Conservation (phyloP, 2,329 filamentous ascomycete genomes). For the Fusarium chaquense region DNA sequence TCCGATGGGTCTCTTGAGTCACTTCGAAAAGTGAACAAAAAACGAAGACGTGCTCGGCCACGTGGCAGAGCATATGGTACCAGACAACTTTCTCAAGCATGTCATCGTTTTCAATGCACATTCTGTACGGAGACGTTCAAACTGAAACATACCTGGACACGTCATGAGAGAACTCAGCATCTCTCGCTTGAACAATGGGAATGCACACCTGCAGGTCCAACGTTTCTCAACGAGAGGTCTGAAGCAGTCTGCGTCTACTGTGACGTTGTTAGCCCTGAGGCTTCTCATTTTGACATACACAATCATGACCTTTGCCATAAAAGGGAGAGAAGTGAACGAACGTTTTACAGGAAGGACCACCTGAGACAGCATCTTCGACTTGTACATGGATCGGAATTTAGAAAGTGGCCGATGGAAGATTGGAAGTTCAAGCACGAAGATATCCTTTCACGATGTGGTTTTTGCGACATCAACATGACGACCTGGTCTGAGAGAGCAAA, state of each 20-base stretch:
- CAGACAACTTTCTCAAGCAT: not conserved
- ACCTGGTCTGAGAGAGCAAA: constrained; percentile 55
- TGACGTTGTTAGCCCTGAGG: constrained; percentile 48
- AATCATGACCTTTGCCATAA: constrained; percentile 61
- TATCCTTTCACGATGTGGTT: constrained; percentile 57
- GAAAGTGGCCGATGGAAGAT: constrained; percentile 58
- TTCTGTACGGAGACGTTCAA: constrained; percentile 62
- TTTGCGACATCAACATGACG: constrained; percentile 53
- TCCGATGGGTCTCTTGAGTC: not conserved
- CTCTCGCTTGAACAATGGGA: constrained; percentile 62
- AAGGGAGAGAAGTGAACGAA: constrained; percentile 50
- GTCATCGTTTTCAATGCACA: constrained; percentile 54
- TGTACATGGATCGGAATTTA: constrained; percentile 57
- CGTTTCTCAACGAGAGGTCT: constrained; percentile 55
- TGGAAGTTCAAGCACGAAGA: constrained; percentile 54
- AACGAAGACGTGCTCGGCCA: not conserved
- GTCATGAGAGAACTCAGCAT: constrained; percentile 64
- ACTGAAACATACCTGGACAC: constrained; percentile 60
- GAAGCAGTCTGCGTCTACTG: constrained; percentile 54
- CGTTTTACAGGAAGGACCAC: constrained; percentile 60
- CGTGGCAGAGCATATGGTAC: not conserved
- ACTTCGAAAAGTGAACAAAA: not conserved
- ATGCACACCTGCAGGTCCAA: constrained; percentile 55
- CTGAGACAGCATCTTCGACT: constrained; percentile 58
- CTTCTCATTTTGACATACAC: constrained; percentile 53